A percentile compares a stretch with the other conserved stretches of the same genome.
Evolutionary conservation across 2,329 filamentous ascomycete species (phyloP).

Genomic region (Grosmannia clavigera): DNA sequence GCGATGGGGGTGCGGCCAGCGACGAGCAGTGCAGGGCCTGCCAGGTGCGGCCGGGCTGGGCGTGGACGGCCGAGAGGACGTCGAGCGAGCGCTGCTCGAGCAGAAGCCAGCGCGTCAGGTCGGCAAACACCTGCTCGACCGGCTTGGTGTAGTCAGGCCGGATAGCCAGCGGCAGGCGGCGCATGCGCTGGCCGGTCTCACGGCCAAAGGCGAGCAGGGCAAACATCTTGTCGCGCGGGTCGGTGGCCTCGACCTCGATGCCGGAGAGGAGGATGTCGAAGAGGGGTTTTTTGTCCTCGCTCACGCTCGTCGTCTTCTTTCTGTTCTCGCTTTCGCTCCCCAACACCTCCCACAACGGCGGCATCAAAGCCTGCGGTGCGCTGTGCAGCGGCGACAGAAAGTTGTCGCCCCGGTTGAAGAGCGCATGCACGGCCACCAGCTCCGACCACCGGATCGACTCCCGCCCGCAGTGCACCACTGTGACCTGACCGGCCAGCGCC

Average conservation of each 20-base stretch:
- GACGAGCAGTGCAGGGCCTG: no score
- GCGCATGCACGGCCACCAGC: no score
- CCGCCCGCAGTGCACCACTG: neutral
- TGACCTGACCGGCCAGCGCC: neutral
- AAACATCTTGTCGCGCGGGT: neutral
- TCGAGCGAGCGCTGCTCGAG: neutral
- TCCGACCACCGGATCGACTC: neutral
- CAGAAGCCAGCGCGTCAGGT: neutral
- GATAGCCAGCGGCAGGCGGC: neutral
- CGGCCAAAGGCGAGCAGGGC: neutral
- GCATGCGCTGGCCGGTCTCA: neutral
- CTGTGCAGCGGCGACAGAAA: no score
- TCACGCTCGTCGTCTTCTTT: no score
- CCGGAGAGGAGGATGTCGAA: neutral
- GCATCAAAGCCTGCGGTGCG: no score
- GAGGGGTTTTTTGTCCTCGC: neutral
- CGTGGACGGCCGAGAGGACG: neutral
- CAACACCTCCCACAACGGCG: no score
- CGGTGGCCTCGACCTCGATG: neutral
- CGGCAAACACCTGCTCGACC: neutral
- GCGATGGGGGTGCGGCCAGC: no score
- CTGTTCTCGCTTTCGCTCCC: no score
- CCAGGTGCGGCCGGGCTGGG: neutral
- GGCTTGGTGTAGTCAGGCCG: neutral
- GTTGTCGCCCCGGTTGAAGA: no score